These are phyloP conservation scores for Didymella segeticola DNA, from an alignment of 2,329 filamentous ascomycete species.

Conservation along the genomic window DNA sequence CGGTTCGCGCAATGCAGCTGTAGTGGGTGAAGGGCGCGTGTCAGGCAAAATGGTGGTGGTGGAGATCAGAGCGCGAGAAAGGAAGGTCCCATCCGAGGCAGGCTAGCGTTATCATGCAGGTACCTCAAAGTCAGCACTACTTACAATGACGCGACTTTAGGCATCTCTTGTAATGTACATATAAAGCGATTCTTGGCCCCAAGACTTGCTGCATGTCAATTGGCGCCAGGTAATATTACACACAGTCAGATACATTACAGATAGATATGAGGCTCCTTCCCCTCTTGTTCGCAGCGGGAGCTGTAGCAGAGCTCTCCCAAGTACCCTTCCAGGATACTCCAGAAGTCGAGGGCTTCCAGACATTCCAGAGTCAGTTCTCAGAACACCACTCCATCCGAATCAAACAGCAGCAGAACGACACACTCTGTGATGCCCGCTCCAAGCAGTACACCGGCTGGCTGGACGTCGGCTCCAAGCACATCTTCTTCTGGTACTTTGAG, in stretches of 20 bases:
- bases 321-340: slow-evolving; percentile 39
- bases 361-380: slow-evolving; percentile 42
- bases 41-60: slow-evolving; percentile 6
- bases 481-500: slow-evolving; percentile 58
- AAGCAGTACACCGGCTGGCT: slow-evolving; percentile 48
- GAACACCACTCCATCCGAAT: slow-evolving; percentile 45
- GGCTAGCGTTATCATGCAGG: background rate
- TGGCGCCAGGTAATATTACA: background rate
- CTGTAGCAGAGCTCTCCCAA: slow-evolving; percentile 30
- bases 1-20: background rate
- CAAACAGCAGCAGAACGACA: slow-evolving; percentile 42
- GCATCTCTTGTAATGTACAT: background rate
- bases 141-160: background rate
- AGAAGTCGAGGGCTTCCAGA: slow-evolving; percentile 38
- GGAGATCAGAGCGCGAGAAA: slow-evolving; percentile 7
- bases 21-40: slow-evolving; percentile 3
- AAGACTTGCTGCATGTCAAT: background rate
- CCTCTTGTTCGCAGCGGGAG: slow-evolving; percentile 4
- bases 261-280: slow-evolving; percentile 4
- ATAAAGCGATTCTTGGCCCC: background rate
- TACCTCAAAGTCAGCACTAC: slow-evolving; percentile 10
- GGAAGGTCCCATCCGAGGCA: background rate
- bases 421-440: slow-evolving; percentile 44
- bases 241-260: background rate
- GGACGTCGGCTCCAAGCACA: slow-evolving; percentile 50